Evolutionary conservation across 1,139 yeast species (phyloP).

Genomic region (Meyerozyma carpophila): DNA sequence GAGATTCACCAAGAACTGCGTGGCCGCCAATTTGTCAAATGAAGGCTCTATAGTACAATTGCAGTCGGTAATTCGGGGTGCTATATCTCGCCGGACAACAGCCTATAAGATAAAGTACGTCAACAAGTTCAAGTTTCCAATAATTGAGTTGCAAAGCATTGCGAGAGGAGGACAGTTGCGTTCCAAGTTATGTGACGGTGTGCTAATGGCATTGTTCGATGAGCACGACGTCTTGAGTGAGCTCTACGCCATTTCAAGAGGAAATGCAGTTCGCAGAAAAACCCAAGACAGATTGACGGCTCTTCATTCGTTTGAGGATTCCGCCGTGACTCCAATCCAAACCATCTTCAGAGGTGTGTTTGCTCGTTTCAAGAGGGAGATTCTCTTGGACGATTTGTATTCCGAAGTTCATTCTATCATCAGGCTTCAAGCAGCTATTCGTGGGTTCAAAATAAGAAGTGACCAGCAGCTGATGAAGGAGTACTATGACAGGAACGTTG

Average conservation of each 20-base stretch:
- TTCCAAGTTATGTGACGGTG: conserved; percentile 38
- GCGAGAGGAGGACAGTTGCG: conserved; percentile 50
- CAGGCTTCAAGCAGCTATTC: conserved; percentile 42
- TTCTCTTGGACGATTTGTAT: conserved; percentile 49
- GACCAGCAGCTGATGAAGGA: conserved; percentile 33
- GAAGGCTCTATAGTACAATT: conserved; percentile 19
- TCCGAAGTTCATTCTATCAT: conserved; percentile 35
- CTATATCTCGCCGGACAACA: conserved; percentile 17
- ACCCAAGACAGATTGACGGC: conserved; percentile 16
- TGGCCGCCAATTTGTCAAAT: conserved; percentile 11
- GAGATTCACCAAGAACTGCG: conserved; percentile 10
- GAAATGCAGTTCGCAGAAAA: conserved; percentile 31
- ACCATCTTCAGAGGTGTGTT: conserved; percentile 43
- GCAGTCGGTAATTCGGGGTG: conserved; percentile 34
- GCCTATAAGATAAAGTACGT: conserved; percentile 14
- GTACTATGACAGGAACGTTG: conserved; percentile 52
- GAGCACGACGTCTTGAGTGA: conserved; percentile 33
- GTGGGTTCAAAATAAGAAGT: conserved; percentile 42
- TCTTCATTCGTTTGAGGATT: conserved; percentile 18
- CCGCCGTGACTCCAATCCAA: conserved; percentile 24
- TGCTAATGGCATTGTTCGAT: conserved; percentile 36
- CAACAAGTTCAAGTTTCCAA: conserved; percentile 7
- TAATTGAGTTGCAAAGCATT: conserved; percentile 44
- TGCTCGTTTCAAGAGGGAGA: conserved; percentile 44
- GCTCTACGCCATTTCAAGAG: conserved; percentile 43